Percentiles rank a stretch among this genome's conserved stretches.
Evolutionary conservation across 2,329 filamentous ascomycete species (phyloP).

Genomic region (Capronia coronata): DNA sequence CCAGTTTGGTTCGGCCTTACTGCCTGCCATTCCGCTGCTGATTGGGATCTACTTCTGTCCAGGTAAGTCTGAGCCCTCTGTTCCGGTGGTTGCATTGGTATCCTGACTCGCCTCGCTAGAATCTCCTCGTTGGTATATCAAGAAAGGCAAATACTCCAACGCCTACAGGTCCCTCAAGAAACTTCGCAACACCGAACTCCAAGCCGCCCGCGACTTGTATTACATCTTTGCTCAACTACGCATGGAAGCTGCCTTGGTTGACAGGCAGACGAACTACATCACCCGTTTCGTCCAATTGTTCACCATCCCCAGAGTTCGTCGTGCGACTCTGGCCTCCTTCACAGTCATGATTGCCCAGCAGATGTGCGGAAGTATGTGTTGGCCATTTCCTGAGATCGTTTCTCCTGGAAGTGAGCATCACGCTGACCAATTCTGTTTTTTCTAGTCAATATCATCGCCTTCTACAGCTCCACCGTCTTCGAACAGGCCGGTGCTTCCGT

Average conservation of each 20-base stretch:
- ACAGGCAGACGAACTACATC: constrained; percentile 37
- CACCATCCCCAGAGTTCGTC: constrained; percentile 42
- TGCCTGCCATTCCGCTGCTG: constrained; percentile 57
- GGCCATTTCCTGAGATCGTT: no score
- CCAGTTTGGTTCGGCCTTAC: constrained; percentile 58
- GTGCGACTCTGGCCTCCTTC: constrained; percentile 35
- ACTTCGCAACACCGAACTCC: constrained; percentile 30
- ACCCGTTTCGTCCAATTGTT: constrained; percentile 46
- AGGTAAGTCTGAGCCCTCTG: constrained; percentile 33
- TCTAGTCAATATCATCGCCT: constrained; percentile 55
- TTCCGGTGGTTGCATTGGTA: not conserved
- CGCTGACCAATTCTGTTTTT: constrained; percentile 30
- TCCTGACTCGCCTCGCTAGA: constrained; percentile 7
- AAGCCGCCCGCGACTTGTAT: constrained; percentile 31
- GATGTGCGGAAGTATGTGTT: constrained; percentile 33
- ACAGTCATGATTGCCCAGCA: constrained; percentile 34
- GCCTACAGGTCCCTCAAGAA: constrained; percentile 30
- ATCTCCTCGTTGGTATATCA: constrained; percentile 33
- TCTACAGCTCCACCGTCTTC: constrained; percentile 53
- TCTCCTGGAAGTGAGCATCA: not conserved
- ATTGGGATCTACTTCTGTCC: constrained; percentile 56
- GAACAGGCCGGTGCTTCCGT: constrained; percentile 20
- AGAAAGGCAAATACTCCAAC: constrained; percentile 28
- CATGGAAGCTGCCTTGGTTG: constrained; percentile 29
- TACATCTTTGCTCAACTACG: constrained; percentile 37